These are phyloP conservation scores for Asterionellopsis glacialis DNA, from an alignment of 108 stramenopile species.

Conservation along the genomic window DNA sequence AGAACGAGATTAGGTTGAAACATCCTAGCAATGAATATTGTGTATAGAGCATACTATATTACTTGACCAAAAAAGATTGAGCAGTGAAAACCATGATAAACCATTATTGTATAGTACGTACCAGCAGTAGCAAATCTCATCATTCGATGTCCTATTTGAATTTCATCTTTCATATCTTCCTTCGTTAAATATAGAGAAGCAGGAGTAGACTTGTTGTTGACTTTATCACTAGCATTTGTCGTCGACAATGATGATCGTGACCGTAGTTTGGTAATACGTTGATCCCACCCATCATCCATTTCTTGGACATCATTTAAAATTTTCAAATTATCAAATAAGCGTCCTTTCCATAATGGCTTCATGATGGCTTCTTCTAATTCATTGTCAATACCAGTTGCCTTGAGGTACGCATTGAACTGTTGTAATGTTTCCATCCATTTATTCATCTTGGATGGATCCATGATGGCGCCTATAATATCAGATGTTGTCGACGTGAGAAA, in stretches of 20 bases:
- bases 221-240: no score
- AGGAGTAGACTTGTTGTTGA: no score
- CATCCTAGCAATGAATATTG: no score
- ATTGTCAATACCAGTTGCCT: constrained; percentile 25
- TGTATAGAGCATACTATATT: no score
- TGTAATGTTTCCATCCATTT: constrained; percentile 24
- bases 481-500: background rate
- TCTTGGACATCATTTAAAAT: constrained; percentile 19
- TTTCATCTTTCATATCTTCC: no score
- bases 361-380: constrained; percentile 32
- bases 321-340: constrained; percentile 29
- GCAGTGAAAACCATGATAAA: no score
- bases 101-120: background rate
- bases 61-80: no score
- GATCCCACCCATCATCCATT: constrained; percentile 1
- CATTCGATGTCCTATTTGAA: background rate
- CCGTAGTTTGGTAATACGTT: background rate
- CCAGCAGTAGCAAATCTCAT: constrained; percentile 33
- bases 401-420: constrained; percentile 21
- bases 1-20: no score
- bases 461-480: background rate
- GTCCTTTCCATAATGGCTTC: constrained; percentile 22
- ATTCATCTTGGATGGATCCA: background rate
- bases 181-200: no score
- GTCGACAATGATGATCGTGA: no score